A percentile compares a stretch with the other conserved stretches of the same genome.
phyloP scores from a whole-genome alignment of 2,329 filamentous ascomycete genomes.

The Epichloe typhina region DNA sequence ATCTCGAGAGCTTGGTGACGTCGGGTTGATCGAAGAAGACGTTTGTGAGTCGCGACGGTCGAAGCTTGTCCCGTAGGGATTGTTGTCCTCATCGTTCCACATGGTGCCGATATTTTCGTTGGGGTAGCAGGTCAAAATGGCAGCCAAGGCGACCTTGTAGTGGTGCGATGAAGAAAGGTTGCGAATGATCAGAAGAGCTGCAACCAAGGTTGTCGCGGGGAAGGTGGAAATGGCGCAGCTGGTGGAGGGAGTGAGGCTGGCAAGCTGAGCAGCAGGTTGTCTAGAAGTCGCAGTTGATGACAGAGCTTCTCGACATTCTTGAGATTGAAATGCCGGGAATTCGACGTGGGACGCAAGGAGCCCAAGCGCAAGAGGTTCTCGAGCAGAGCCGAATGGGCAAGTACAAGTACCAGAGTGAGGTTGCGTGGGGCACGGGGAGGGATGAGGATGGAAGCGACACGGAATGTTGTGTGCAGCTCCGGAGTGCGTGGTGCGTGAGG shows the following conservation, averaged over 20 bases:
- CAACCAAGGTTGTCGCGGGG: slow-evolving; percentile 1
- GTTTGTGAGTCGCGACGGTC: slow-evolving; percentile 71
- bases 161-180: neutral
- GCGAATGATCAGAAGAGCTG: neutral
- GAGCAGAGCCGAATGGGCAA: neutral
- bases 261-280: neutral
- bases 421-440: neutral
- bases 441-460: neutral
- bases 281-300: slow-evolving; percentile 8
- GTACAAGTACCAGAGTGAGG: neutral
- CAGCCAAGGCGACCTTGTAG: neutral
- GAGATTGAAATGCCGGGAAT: neutral
- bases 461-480: neutral
- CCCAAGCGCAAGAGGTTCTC: neutral
- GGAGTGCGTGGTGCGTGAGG: no score
- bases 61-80: slow-evolving; percentile 86
- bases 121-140: neutral
- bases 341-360: neutral
- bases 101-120: slow-evolving; percentile 32
- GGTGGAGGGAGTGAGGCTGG: slow-evolving; percentile 1
- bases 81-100: slow-evolving; percentile 99
- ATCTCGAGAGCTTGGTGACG: slow-evolving; percentile 44
- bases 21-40: slow-evolving; percentile 51
- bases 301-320: slow-evolving; percentile 13
- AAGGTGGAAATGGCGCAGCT: slow-evolving; percentile 3